Conservation (phyloP, 1,284 basidiomycete genomes). For the Laetiporus sulphureus region DNA sequence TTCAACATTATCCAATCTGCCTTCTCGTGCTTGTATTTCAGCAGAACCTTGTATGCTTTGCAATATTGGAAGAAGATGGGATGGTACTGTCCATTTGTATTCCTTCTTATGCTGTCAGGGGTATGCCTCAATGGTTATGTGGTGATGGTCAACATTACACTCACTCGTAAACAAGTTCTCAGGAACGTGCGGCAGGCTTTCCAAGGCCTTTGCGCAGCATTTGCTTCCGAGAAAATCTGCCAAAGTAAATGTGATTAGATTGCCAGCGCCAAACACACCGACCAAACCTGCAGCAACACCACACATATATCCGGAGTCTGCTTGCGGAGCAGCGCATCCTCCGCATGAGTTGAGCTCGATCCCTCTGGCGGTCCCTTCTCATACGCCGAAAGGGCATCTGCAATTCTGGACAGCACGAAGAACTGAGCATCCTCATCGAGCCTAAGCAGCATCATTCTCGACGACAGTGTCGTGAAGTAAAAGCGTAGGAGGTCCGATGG, state of each 20-base stretch:
- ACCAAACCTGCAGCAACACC: conserved; percentile 42
- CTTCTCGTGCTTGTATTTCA: conserved; percentile 21
- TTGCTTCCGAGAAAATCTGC: conserved; percentile 17
- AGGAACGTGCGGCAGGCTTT: conserved; percentile 35
- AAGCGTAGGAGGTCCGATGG: conserved; percentile 45
- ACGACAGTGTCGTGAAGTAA: conserved; percentile 39
- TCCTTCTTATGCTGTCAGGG: conserved; percentile 37
- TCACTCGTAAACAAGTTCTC: conserved; percentile 35
- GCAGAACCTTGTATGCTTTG: conserved; percentile 31
- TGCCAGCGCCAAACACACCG: conserved; percentile 8
- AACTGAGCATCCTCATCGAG: conserved; percentile 36
- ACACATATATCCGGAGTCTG: conserved; percentile 41
- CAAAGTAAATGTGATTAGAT: conserved; percentile 20
- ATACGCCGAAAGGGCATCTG: conserved; percentile 12
- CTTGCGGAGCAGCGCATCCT: conserved; percentile 28
- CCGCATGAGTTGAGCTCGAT: conserved; percentile 3
- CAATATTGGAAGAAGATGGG: conserved; percentile 34
- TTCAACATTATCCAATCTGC: conserved; percentile 18
- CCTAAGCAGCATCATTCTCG: conserved; percentile 41
- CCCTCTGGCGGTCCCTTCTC: conserved; percentile 12
- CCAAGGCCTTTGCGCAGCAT: conserved; percentile 27
- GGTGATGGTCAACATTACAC: conserved; percentile 23
- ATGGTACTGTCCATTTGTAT: conserved; percentile 38
- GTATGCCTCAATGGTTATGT: no score
- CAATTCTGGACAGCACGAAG: conserved; percentile 33